phyloP scores from a whole-genome alignment of 2,329 filamentous ascomycete species.

The Colletotrichum aenigma region DNA sequence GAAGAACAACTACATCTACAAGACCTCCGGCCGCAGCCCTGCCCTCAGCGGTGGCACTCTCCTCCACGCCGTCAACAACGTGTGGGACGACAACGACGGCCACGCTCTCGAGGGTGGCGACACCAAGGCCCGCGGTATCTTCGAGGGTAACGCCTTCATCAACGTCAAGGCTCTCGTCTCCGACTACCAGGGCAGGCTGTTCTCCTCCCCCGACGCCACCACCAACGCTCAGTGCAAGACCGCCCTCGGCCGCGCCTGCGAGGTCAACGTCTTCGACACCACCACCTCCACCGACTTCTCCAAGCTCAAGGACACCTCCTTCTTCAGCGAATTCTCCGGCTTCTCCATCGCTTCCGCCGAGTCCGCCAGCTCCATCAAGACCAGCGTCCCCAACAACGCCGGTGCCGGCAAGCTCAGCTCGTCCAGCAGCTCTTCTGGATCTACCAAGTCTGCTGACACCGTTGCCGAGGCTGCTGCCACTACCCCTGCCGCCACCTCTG shows the following conservation, averaged over 20 bases:
- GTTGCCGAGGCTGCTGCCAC: neutral
- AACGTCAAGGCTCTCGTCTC: conserved; percentile 24
- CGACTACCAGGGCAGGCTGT: conserved; percentile 26
- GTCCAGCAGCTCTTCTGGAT: neutral
- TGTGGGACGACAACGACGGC: conserved; percentile 29
- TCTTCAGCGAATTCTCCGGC: neutral
- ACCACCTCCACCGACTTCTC: neutral
- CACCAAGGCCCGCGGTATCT: conserved; percentile 24
- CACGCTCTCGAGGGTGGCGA: conserved; percentile 30
- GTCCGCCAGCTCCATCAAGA: conserved; percentile 13
- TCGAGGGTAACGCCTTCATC: conserved; percentile 29
- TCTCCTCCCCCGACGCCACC: conserved; percentile 25
- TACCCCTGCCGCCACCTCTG: neutral
- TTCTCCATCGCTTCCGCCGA: neutral
- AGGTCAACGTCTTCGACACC: conserved; percentile 3
- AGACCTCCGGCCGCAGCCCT: conserved; percentile 27
- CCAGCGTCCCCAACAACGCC: conserved; percentile 7
- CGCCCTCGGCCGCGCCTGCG: conserved; percentile 11
- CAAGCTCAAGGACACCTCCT: conserved; percentile 3
- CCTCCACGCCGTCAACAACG: conserved; percentile 34
- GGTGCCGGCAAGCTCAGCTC: conserved; percentile 12
- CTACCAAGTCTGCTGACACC: neutral
- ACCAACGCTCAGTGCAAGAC: conserved; percentile 10
- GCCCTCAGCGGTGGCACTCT: conserved; percentile 30
- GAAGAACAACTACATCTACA: conserved; percentile 25